Evolutionary conservation across 495 filamentous ascomycete genomes (phyloP), one percentile per base, ranked within the genome.

Genomic region (Aeminium ludgeri): DNA sequence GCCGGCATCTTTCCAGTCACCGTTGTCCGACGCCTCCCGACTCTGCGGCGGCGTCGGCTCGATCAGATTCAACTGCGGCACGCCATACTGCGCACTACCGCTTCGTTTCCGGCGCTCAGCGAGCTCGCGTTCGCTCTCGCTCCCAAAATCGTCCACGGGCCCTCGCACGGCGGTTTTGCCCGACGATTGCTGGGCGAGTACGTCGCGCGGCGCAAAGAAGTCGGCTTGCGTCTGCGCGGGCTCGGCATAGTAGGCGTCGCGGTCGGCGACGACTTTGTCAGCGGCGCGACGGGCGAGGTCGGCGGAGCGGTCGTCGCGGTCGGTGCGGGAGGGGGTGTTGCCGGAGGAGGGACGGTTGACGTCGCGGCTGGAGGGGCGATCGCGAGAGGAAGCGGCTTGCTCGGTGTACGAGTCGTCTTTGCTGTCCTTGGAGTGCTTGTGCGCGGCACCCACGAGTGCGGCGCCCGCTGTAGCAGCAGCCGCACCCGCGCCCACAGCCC

Each of bases 51-150:
- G 59, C 20, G 59, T 62, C 5, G 59, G 55, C 19, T 48, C 42
- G 17, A 60, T 59, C 27, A 62, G 43, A 31, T 58, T 57, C 11
- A 62, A 34, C n/a, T n/a, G 29, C n/a, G 59, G 59, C 18, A 62
- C 55, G 25, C 49, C 50, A 30, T 37, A 59, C 6, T 56, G 49
- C n/a, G 45, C 33, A 13, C 8, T 3, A 25, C 23, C 4, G 23
- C 23, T 25, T n/a, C n/a, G n/a, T n/a, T n/a, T n/a, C n/a, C n/a
- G n/a, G 23, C 23, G 23, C 23, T 25, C 23, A 8, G 23, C 23
- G 23, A 8, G 4, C 4, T 25, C 23, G 23, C 23, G 23, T 8
- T 25, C 23, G 23, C n/a, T 33, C 31, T 33, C 16, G 11, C 12
- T 33, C 3, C 23, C 23, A 25, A 25, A 25, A 29, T 50, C 38